Base-by-base conservation (phyloP, 192 early-diverging fungal species). In the Rhizophagus clarus region DNA sequence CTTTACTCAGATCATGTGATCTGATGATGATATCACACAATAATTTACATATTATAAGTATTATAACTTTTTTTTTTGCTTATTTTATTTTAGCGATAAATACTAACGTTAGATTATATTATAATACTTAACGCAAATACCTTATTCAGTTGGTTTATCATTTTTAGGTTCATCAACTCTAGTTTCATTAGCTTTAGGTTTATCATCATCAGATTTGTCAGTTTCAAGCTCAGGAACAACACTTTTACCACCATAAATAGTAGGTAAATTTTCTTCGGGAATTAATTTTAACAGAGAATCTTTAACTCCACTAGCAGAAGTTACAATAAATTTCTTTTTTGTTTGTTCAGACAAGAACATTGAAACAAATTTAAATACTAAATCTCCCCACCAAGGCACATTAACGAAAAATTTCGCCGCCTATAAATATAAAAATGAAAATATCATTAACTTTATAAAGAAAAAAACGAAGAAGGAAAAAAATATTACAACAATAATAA, bases 361-460 rank as follows among this genome's bases (percentile, higher is more conserved):
- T 20, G 85, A 79, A 49, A 91, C 84, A 68, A 90, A 85, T 64
- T 88, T 88, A 77, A 89, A 91, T 34, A 91, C 82, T 15, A 78
- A 82, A 77, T 88, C 88, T 77, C 90, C 90, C 90, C 90, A 91
- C 61, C 83, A 83, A 61, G 90, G 90, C 62, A 90, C 83, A 62
- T 91, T 89, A 66, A 89, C 83, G 83, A 91, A 91, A 72, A 88
- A 85, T 85, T 91, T 91, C 40, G 82, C 61, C 22, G 80, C 73
- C 83, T 84, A 61, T 12, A 32, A 42, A 73, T 40, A 17, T 47
- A n/a, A n/a, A n/a, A n/a, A n/a, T n/a, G n/a, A n/a, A n/a, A n/a
- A n/a, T n/a, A n/a, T n/a, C n/a, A n/a, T n/a, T n/a, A n/a, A n/a
- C n/a, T n/a, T n/a, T n/a, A n/a, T 26, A 76, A 62, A 63, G 10